Percentiles rank a stretch among this genome's conserved stretches.
These are phyloP conservation scores for Linnemannia hyalina DNA, from an alignment of 192 early-diverging fungal species.

Conservation along the genomic window DNA sequence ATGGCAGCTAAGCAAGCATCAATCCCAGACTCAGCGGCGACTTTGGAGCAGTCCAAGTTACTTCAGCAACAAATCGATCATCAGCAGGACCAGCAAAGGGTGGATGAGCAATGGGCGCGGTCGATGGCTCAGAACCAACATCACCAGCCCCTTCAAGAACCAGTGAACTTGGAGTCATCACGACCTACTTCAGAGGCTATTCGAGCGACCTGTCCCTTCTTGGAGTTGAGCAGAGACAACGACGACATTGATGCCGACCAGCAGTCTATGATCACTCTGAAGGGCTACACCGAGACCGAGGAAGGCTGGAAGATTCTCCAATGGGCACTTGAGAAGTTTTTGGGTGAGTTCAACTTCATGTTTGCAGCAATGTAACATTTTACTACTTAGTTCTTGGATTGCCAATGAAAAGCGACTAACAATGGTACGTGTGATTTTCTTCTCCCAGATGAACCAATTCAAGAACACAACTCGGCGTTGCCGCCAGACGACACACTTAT, in stretches of 20 bases:
- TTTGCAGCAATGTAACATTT: no score
- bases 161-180: background rate
- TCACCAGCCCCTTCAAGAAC: background rate
- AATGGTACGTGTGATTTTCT: no score
- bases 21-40: conserved; percentile 41
- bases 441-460: conserved; percentile 26
- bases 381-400: background rate
- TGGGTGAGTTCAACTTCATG: conserved; percentile 18
- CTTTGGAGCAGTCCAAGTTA: conserved; percentile 13
- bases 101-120: conserved; percentile 12
- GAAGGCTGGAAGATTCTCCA: conserved; percentile 45
- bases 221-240: conserved; percentile 12
- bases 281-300: conserved; percentile 50
- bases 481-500: conserved; percentile 48
- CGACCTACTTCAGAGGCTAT: background rate
- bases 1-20: conserved; percentile 31
- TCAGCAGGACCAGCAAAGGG: conserved; percentile 1
- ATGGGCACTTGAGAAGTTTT: conserved; percentile 26
- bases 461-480: conserved; percentile 22
- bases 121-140: background rate
- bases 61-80: conserved; percentile 6
- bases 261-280: conserved; percentile 19
- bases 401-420: background rate
- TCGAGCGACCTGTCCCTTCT: conserved; percentile 29
- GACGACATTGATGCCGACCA: background rate